Evolutionary conservation across 768 basidiomycete genomes (phyloP).

Genomic region (Fistulinella prunicolor): DNA sequence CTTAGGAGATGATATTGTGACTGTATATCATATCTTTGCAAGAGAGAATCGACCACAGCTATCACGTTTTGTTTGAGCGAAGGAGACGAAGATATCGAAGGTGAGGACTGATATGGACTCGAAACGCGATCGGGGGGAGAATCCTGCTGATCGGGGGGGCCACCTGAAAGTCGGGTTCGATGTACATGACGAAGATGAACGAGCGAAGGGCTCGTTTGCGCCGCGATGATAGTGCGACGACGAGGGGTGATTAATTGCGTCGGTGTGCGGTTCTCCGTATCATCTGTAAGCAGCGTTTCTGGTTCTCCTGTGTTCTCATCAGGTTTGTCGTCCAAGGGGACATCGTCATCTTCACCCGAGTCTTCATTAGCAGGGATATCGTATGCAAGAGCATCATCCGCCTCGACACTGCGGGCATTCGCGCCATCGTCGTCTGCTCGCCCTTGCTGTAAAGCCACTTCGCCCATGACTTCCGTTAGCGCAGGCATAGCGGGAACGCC

Average conservation of each 20-base stretch:
- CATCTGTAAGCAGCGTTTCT: constrained; percentile 2
- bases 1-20: constrained; percentile 73
- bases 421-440: constrained; percentile 61
- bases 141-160: constrained; percentile 72
- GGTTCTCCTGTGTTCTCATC: constrained; percentile 24
- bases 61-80: constrained; percentile 44
- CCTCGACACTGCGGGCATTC: constrained; percentile 48
- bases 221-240: constrained; percentile 55
- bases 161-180: constrained; percentile 60
- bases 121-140: constrained; percentile 32
- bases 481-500: constrained; percentile 73
- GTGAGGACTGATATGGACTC: constrained; percentile 68
- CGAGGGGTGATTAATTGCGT: constrained; percentile 23
- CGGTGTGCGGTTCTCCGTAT: constrained; percentile 14
- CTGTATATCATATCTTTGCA: constrained; percentile 64
- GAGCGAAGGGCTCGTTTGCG: constrained; percentile 74
- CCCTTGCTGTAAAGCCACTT: constrained; percentile 89
- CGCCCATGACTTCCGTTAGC: constrained; percentile 70
- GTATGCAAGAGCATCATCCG: constrained; percentile 39
- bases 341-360: constrained; percentile 40
- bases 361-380: constrained; percentile 20
- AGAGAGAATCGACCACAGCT: constrained; percentile 50
- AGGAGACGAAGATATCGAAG: constrained; percentile 53
- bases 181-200: constrained; percentile 53
- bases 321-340: constrained; percentile 42